Conservation (phyloP, 164 flowering plant genomes). For the Cinnamomum chago region DNA sequence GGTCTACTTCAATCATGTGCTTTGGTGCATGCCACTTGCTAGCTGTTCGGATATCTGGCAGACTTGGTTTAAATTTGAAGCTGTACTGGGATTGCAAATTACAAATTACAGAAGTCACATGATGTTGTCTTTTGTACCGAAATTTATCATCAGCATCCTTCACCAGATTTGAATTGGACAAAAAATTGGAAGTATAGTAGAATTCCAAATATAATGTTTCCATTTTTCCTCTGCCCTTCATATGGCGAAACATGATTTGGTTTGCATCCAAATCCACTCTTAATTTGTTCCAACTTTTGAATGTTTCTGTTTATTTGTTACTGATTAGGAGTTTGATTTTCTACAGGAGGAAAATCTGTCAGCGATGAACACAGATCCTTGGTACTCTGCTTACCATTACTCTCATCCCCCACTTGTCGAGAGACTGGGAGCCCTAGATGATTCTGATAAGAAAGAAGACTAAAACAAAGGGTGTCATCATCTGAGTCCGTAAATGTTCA, state of each 20-base stretch:
- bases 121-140: not conserved
- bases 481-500: not conserved
- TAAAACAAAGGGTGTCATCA: conserved; percentile 13
- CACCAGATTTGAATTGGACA: too few species aligned
- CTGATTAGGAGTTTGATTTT: not conserved
- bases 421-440: conserved; percentile 77
- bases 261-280: too few species aligned
- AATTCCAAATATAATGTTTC: too few species aligned
- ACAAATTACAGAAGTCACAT: not conserved
- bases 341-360: conserved; percentile 95
- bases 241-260: too few species aligned
- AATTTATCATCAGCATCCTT: too few species aligned
- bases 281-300: too few species aligned
- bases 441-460: conserved; percentile 59
- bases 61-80: not conserved
- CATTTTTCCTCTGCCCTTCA: too few species aligned
- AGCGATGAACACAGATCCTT: conserved; percentile 95
- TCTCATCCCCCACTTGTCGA: conserved; percentile 97
- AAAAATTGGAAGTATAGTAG: too few species aligned
- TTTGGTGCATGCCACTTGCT: not conserved
- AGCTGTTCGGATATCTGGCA: not conserved
- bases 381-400: conserved; percentile 98
- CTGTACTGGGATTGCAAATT: not conserved
- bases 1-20: not conserved
- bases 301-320: not conserved